Evolutionary conservation across 2,329 filamentous ascomycete species (phyloP), one percentile per base, ranked within the genome.

Genomic region (Penicillium sclerotiorum): DNA sequence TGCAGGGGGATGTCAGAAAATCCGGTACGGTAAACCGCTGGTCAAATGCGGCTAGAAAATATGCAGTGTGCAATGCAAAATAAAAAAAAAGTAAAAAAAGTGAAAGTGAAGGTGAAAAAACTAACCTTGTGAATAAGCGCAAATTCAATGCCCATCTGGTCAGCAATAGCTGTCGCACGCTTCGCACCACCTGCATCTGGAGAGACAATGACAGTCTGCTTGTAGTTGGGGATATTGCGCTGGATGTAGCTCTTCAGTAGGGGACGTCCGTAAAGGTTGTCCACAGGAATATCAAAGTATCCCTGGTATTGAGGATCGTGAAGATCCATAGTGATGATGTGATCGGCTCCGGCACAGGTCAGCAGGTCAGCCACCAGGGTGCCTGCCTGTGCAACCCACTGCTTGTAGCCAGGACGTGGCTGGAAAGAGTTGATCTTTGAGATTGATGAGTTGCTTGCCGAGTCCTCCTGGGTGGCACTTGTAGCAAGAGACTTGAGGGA

Each of bases 241-340:
- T 91, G 86, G 61, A 87, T 85, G 69, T 86, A 86, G 62, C 81
- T 83, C 66, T 83, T 82, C 49, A 86, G 60, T 27, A 77, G 63
- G 28, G 76, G 75, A 44, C 75, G 68, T 12, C 75, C 93, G 74
- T 97, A 97, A 15, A 99, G 80, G 70, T 99, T 99, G 76, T 99
- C 94, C 49, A 99, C 94, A 2, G 94, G 94, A 50, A 97, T 96
- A 67, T 99, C 93, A 68, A 99, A 97, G 79, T 96, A 99, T 46
- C 94, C 94, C 73, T 99, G 94, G 67, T 97, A 97, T 73, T 99
- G 91, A 35, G 90, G 89, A 71, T 96, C 93, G 69, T 94, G 90
- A 45, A 99, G 81, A 68, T 99, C 94, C 89, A 99, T 95, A 25
- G 93, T 96, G 69, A 97, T 96, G 68, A 94, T 87, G 73, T 97